Evolutionary conservation across 345 rosid genomes (phyloP).

Genomic region (Eucalyptus grandis): DNA sequence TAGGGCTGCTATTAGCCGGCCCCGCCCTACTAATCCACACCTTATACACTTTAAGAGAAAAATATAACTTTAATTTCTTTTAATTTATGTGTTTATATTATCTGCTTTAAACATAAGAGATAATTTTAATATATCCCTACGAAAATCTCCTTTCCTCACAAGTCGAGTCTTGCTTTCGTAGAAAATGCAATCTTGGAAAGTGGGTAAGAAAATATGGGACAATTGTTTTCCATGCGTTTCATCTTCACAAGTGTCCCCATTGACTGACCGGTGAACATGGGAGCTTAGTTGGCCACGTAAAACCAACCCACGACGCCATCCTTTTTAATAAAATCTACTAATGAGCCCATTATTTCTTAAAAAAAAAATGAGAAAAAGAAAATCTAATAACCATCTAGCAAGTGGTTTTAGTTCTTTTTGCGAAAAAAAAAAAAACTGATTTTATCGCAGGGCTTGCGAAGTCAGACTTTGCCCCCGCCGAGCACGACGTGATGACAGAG

Average conservation of each 20-base stretch:
- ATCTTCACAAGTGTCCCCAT: background rate
- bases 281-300: background rate
- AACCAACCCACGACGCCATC: background rate
- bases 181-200: background rate
- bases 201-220: background rate
- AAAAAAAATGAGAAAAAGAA: background rate
- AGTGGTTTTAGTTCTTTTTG: background rate
- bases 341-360: background rate
- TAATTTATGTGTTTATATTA: background rate
- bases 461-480: background rate
- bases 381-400: background rate
- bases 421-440: background rate
- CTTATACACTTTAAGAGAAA: background rate
- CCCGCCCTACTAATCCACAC: background rate
- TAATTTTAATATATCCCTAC: background rate
- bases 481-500: background rate
- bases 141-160: background rate
- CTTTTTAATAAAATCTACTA: background rate
- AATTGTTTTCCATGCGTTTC: background rate
- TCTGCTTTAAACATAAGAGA: background rate
- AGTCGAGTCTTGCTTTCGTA: background rate
- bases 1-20: background rate
- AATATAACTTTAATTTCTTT: background rate
- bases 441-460: background rate
- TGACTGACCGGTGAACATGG: background rate